Evolutionary conservation across 768 basidiomycete genomes (phyloP).

Genomic region (Coprinopsis marcescibilis): DNA sequence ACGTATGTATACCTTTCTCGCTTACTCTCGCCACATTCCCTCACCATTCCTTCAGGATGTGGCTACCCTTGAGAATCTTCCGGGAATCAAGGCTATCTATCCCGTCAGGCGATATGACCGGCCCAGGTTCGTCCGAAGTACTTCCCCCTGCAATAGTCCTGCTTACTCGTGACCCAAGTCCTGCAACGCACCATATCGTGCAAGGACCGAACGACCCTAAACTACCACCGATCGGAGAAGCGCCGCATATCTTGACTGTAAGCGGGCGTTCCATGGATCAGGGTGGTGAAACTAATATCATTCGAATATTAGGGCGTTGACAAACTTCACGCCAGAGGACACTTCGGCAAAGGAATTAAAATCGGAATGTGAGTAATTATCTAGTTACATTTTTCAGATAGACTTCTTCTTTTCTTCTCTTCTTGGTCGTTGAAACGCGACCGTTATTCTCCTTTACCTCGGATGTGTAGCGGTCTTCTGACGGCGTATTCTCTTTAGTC

Average conservation of each 20-base stretch:
- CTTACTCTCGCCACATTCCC: neutral
- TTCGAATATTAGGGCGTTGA: conserved; percentile 50
- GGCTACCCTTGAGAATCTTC: conserved; percentile 33
- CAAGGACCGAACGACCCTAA: conserved; percentile 34
- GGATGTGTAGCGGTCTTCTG: neutral
- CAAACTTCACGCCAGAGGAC: conserved; percentile 55
- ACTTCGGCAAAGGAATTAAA: conserved; percentile 59
- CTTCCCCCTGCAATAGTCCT: neutral
- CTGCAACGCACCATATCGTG: conserved; percentile 36
- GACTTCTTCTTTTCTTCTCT: neutral
- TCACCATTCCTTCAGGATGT: conserved; percentile 34
- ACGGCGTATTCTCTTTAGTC: conserved; percentile 21
- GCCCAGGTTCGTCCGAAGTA: conserved; percentile 30
- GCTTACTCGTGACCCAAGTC: conserved; percentile 23
- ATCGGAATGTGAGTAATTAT: conserved; percentile 59
- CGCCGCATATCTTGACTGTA: conserved; percentile 52
- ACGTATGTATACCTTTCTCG: conserved; percentile 15
- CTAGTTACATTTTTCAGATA: too few relatives aligned
- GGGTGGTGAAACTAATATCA: conserved; percentile 4
- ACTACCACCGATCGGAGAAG: conserved; percentile 40
- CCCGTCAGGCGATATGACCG: conserved; percentile 40
- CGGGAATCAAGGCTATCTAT: conserved; percentile 55
- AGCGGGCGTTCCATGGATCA: conserved; percentile 12
- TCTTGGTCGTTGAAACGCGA: neutral
- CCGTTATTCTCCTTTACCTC: neutral